Base-by-base conservation (phyloP, 1,284 basidiomycete genomes). In the Xerocomus cyaneibrunnescens region DNA sequence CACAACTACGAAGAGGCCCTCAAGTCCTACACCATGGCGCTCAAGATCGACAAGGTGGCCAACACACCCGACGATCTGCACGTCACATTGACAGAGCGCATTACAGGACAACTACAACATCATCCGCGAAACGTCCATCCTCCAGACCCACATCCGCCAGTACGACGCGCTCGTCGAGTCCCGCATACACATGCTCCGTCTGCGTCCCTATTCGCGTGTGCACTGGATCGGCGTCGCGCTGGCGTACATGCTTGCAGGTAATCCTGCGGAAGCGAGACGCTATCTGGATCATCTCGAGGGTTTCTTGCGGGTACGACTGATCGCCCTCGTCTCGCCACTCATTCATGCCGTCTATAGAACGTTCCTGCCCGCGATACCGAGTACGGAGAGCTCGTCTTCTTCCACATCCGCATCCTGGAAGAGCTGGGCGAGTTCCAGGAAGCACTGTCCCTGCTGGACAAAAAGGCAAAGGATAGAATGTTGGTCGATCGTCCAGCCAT, bases 181-280 rank as follows among this genome's bases (percentile, higher is more conserved):
- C 2, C 85, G 97, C 7, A 81, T 92, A 61, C 84, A 84, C 16
- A 82, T 98, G 52, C 80, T 98, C 31, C 80, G 80, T 46, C 72
- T 93, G 22, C 86, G 96, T 22, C 94, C 96, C 0, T 87, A 88
- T 54, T 74, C 91, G 22, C 87, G 96, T 13, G 82, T 89, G 51
- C 91, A 94, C 67, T 99, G 97, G 97, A 75, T 95, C 46, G 90
- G 81, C 1, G 77, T 97, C 46, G 93, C 94, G 14, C 82, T 98
- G 22, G 92, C 94, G 2, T 88, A 94, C 68, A 89, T 94, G 64
- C 77, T 99, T 19, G 89, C 84, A 53, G 89, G 88, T 7, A 87
- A 94, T 60, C 68, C 83, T 6, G 66, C 72, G 6, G 87, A 92
- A 62, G 87, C 94, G 2, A 81, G 84, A 59, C 81, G 83, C 28